A percentile compares a stretch with the other conserved stretches of the same genome.
phyloP scores from a whole-genome alignment of 441 rosid genomes.

The Codiaeum variegatum region DNA sequence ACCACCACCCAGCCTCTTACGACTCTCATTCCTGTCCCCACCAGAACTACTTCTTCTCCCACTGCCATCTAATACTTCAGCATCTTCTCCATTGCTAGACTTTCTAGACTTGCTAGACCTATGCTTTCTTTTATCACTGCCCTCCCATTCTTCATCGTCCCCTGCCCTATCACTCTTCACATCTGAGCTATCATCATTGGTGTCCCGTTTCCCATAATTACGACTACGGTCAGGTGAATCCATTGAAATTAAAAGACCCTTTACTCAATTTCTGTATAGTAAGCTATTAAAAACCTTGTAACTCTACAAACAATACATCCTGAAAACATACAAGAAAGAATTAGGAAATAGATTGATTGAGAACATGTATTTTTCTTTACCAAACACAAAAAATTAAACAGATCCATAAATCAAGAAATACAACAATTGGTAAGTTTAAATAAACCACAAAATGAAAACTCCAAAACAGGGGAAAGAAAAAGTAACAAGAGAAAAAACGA shows the following conservation, averaged over 20 bases:
- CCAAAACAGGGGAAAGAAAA: background rate
- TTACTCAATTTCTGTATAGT: background rate
- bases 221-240: slow-evolving; percentile 62
- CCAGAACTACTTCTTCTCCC: slow-evolving; percentile 57
- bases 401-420: background rate
- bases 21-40: slow-evolving; percentile 55
- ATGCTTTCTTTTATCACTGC: slow-evolving; percentile 60
- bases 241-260: slow-evolving; percentile 31
- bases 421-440: background rate
- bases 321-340: slow-evolving; percentile 8
- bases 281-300: background rate
- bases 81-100: slow-evolving; percentile 51
- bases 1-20: slow-evolving; percentile 56
- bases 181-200: slow-evolving; percentile 40
- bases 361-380: background rate
- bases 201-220: slow-evolving; percentile 39
- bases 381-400: background rate
- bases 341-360: slow-evolving; percentile 3
- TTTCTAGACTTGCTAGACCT: slow-evolving; percentile 58
- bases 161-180: slow-evolving; percentile 42
- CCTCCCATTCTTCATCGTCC: slow-evolving; percentile 62
- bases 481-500: background rate
- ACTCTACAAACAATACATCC: slow-evolving; percentile 6
- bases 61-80: slow-evolving; percentile 47
- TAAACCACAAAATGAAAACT: background rate